Conservation (phyloP, 1,284 basidiomycete genomes). For the Termitomyces sp. region DNA sequence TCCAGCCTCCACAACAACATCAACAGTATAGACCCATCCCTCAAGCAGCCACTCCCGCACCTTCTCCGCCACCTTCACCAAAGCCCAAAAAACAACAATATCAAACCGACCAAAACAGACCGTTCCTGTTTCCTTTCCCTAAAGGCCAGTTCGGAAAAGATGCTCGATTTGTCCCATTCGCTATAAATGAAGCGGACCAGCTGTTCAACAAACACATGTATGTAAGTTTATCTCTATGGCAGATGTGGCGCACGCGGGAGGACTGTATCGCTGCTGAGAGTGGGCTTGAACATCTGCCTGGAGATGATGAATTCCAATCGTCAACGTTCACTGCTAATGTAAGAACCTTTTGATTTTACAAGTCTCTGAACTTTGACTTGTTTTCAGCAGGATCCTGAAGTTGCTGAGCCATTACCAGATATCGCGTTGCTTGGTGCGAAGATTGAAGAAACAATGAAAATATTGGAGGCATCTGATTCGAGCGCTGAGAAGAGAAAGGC, state of each 20-base stretch:
- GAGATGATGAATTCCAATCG: constrained; percentile 49
- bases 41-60: constrained; percentile 81
- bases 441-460: constrained; percentile 61
- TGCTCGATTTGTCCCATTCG: constrained; percentile 78
- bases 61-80: constrained; percentile 81
- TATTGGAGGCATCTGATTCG: constrained; percentile 50
- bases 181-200: constrained; percentile 92
- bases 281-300: constrained; percentile 78
- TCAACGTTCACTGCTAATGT: constrained; percentile 44
- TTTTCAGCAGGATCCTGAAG: constrained; percentile 49
- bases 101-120: constrained; percentile 93
- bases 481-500: constrained; percentile 55
- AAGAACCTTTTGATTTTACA: constrained; percentile 15
- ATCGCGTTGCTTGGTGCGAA: constrained; percentile 65
- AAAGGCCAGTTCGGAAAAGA: constrained; percentile 42
- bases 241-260: constrained; percentile 94
- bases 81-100: constrained; percentile 99
- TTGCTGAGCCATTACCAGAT: constrained; percentile 59
- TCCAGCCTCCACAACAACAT: constrained; percentile 40
- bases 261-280: constrained; percentile 94
- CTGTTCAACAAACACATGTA: constrained; percentile 91
- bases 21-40: constrained; percentile 47
- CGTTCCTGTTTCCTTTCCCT: constrained; percentile 96
- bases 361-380: not conserved
- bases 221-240: constrained; percentile 82